Evolutionary conservation across 805 yeast genomes (phyloP).

Genomic region (Scheffersomyces coipomensis): DNA sequence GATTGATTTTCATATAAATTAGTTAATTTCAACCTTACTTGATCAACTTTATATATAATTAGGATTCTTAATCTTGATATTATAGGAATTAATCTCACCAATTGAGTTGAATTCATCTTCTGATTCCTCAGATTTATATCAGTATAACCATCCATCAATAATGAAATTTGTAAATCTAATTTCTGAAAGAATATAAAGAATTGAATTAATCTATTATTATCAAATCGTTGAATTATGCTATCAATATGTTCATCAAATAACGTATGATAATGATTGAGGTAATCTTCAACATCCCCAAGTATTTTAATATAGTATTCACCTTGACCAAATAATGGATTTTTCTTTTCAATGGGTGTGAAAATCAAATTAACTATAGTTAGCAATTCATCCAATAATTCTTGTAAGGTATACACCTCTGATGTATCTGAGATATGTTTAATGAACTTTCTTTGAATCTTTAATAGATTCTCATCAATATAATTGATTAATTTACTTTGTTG

Average conservation of each 20-base stretch:
- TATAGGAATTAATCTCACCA: conserved; percentile 31
- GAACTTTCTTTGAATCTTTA: conserved; percentile 32
- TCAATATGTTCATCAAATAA: conserved; percentile 10
- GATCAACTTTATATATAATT: conserved; percentile 25
- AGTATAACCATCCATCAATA: conserved; percentile 31
- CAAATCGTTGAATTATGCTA: conserved; percentile 1
- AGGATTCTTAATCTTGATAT: conserved; percentile 29
- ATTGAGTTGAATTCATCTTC: conserved; percentile 27
- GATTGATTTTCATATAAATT: background rate
- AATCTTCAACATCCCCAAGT: conserved; percentile 39
- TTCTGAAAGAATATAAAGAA: conserved; percentile 28
- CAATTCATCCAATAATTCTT: conserved; percentile 24
- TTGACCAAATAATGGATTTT: conserved; percentile 30
- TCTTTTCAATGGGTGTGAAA: conserved; percentile 29
- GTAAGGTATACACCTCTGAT: conserved; percentile 18
- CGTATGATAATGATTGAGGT: conserved; percentile 24
- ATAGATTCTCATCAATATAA: conserved; percentile 33
- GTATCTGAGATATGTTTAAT: conserved; percentile 35
- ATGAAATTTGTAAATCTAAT: conserved; percentile 28
- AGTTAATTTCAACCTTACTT: conserved; percentile 8
- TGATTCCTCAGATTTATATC: conserved; percentile 1
- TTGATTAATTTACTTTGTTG: conserved; percentile 39
- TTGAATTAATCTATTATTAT: conserved; percentile 11
- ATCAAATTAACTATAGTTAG: conserved; percentile 23
- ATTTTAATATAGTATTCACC: conserved; percentile 34